Conservation (phyloP, 1,284 basidiomycete species). For the Kalmanozyma brasiliensis region DNA sequence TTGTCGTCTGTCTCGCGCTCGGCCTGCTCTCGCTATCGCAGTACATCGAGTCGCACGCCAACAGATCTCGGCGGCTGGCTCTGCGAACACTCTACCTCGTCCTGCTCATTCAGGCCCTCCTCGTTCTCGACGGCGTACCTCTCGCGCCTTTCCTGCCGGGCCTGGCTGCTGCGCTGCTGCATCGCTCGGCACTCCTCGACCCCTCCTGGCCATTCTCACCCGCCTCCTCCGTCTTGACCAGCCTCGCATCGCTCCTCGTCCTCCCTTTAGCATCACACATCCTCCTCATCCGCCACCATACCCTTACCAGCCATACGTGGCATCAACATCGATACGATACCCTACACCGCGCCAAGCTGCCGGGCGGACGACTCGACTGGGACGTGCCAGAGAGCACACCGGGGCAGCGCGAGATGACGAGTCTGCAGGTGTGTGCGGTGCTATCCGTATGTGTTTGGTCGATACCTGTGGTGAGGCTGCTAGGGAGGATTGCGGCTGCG, state of each 20-base stretch:
- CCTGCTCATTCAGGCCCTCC: background rate
- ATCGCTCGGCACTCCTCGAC: conserved; percentile 14
- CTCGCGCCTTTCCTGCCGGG: conserved; percentile 23
- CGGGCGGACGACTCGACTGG: conserved; percentile 43
- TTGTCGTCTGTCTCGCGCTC: conserved; percentile 28
- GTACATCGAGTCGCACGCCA: conserved; percentile 41
- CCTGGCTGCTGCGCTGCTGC: conserved; percentile 4
- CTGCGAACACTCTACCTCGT: conserved; percentile 16
- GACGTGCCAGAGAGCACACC: conserved; percentile 25
- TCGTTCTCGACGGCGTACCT: conserved; percentile 26
- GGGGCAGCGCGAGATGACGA: conserved; percentile 20
- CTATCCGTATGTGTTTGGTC: conserved; percentile 38
- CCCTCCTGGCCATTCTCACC: conserved; percentile 26
- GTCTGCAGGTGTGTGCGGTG: conserved; percentile 38
- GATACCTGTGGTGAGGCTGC: conserved; percentile 38
- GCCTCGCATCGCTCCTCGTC: conserved; percentile 7
- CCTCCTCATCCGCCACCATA: conserved; percentile 36
- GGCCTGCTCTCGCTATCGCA: conserved; percentile 39
- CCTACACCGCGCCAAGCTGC: conserved; percentile 22
- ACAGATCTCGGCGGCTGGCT: conserved; percentile 21
- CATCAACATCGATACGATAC: conserved; percentile 41
- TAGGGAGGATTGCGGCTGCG: conserved; percentile 35
- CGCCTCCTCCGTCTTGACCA: conserved; percentile 1
- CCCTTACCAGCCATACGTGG: conserved; percentile 29
- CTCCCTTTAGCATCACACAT: conserved; percentile 31